These are phyloP conservation scores for Violaceomyces palustris DNA, from an alignment of 1,284 basidiomycete genomes.

Conservation along the genomic window DNA sequence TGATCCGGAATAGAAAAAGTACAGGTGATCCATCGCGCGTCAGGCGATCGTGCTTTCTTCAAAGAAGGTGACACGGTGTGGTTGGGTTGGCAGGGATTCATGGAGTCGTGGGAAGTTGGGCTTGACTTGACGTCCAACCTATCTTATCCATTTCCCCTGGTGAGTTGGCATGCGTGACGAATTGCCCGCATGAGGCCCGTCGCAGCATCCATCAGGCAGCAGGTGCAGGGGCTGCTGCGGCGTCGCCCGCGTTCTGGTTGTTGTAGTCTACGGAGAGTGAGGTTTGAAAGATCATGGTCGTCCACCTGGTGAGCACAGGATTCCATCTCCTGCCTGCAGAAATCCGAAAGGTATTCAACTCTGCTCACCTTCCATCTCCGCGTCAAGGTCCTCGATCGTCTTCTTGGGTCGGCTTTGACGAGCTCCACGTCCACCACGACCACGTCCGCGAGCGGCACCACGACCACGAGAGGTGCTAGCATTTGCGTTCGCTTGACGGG, in stretches of 20 bases:
- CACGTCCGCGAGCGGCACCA: constrained; percentile 59
- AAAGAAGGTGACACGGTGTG: no score
- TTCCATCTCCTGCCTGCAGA: not conserved
- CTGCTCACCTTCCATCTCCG: constrained; percentile 59
- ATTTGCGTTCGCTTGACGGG: constrained; percentile 61
- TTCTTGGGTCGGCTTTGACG: constrained; percentile 56
- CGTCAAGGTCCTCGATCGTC: constrained; percentile 61
- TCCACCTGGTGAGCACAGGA: not conserved
- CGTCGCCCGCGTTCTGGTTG: constrained; percentile 32
- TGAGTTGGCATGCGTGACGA: no score
- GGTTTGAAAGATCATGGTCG: not conserved
- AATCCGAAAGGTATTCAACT: not conserved
- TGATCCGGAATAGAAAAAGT: no score
- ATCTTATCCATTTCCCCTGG: no score
- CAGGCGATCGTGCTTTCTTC: no score
- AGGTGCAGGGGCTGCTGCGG: constrained; percentile 17
- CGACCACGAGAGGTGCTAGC: constrained; percentile 57
- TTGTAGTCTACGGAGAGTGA: constrained; percentile 21
- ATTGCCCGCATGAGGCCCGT: no score
- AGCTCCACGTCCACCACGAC: constrained; percentile 31
- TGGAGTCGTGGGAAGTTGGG: no score
- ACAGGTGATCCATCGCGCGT: no score
- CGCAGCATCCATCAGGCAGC: no score
- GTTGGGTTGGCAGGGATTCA: no score
- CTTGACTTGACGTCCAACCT: no score